A percentile compares a stretch with the other conserved stretches of the same genome.
These are phyloP conservation scores for Stemphylium vesicarium DNA, from an alignment of 2,329 filamentous ascomycete genomes.

Conservation along the genomic window DNA sequence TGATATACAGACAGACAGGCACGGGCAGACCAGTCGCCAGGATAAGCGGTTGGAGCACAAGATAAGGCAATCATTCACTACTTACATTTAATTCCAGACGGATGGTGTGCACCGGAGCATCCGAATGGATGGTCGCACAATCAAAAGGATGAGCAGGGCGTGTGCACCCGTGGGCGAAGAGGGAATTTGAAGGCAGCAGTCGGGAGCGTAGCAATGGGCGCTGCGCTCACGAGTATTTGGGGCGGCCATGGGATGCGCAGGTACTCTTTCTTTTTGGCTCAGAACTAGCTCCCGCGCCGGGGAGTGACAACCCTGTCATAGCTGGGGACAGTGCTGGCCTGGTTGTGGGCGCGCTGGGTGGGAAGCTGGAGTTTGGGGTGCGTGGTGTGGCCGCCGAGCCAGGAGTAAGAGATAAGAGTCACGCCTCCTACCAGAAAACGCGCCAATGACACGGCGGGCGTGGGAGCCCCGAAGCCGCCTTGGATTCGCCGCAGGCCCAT, in stretches of 20 bases:
- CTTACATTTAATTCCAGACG: constrained; percentile 29
- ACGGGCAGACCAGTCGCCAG: constrained; percentile 32
- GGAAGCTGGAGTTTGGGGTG: constrained; percentile 26
- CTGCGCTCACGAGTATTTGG: constrained; percentile 15
- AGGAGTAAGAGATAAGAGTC: constrained; percentile 39
- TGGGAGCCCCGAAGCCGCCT: constrained; percentile 15
- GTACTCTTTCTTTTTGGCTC: constrained; percentile 42
- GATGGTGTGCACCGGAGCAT: constrained; percentile 41
- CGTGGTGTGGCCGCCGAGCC: constrained; percentile 25
- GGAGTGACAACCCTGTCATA: constrained; percentile 36
- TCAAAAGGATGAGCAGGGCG: constrained; percentile 28
- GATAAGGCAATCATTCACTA: constrained; percentile 42
- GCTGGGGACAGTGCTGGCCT: constrained; percentile 24
- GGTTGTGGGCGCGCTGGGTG: constrained; percentile 18
- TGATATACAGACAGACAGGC: constrained; percentile 33
- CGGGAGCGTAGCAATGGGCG: neutral
- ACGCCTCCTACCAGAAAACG: constrained; percentile 15
- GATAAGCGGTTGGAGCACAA: constrained; percentile 35
- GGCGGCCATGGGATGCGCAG: constrained; percentile 38
- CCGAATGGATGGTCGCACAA: constrained; percentile 34
- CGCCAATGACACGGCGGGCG: constrained; percentile 24
- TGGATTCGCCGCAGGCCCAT: constrained; percentile 14
- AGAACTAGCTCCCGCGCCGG: constrained; percentile 45
- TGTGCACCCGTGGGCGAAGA: constrained; percentile 33
- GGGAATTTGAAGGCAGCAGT: constrained; percentile 18